A percentile compares a stretch with the other conserved stretches of the same genome.
Conservation (phyloP, 148 eudicot genomes). For the Linanthus parryae region DNA sequence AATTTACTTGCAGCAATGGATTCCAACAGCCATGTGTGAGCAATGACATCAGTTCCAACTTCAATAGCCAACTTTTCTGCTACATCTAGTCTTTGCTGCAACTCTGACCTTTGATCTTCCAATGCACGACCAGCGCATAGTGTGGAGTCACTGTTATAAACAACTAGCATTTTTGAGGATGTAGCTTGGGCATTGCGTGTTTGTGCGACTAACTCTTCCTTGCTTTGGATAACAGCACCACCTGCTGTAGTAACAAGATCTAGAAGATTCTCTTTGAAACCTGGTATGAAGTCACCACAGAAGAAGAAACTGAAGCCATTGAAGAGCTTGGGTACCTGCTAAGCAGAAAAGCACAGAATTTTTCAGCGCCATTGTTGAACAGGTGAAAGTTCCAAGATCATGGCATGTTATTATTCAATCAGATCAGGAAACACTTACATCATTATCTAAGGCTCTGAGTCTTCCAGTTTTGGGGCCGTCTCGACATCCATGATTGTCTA, state of each 20-base stretch:
- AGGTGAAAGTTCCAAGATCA: neutral
- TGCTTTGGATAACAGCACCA: slow-evolving; percentile 43
- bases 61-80: slow-evolving; percentile 43
- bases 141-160: slow-evolving; percentile 42
- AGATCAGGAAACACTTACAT: slow-evolving; percentile 33
- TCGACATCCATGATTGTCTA: slow-evolving; percentile 71
- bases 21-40: slow-evolving; percentile 80
- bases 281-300: slow-evolving; percentile 49
- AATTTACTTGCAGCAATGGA: slow-evolving; percentile 64
- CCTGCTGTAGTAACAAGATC: slow-evolving; percentile 62
- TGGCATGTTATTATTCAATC: neutral
- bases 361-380: neutral
- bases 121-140: slow-evolving; percentile 8
- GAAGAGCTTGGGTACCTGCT: slow-evolving; percentile 76
- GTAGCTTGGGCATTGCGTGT: slow-evolving; percentile 7
- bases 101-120: slow-evolving; percentile 12
- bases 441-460: slow-evolving; percentile 30
- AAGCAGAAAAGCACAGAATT: slow-evolving; percentile 6
- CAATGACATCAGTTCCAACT: slow-evolving; percentile 34
- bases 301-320: slow-evolving; percentile 49
- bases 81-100: slow-evolving; percentile 23
- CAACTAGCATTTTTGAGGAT: slow-evolving; percentile 23
- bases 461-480: slow-evolving; percentile 83
- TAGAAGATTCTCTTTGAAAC: slow-evolving; percentile 51
- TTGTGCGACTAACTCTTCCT: slow-evolving; percentile 27